A percentile compares a stretch with the other conserved stretches of the same genome.
phyloP scores from a whole-genome alignment of 2,329 filamentous ascomycete genomes.

The Fusarium pininemorale region DNA sequence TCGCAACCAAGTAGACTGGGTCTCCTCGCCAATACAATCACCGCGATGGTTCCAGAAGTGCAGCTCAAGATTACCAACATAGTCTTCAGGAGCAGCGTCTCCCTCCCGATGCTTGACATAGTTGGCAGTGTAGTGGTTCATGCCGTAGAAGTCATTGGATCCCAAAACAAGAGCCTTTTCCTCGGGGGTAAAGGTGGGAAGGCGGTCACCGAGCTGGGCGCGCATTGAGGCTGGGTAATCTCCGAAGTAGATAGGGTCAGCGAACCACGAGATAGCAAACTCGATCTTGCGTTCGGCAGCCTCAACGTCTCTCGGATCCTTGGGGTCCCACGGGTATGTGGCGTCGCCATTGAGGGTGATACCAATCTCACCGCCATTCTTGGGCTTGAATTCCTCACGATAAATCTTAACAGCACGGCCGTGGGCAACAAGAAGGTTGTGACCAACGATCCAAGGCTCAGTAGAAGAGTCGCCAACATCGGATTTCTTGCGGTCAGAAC shows the following conservation, averaged over 20 bases:
- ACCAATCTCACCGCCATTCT: conserved; percentile 79
- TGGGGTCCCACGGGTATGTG: conserved; percentile 82
- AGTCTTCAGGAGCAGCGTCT: conserved; percentile 70
- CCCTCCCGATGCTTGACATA: conserved; percentile 79
- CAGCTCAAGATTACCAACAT: conserved; percentile 78
- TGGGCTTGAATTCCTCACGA: conserved; percentile 81
- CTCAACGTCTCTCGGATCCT: conserved; percentile 77
- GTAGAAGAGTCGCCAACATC: conserved; percentile 75
- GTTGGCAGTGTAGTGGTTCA: conserved; percentile 94
- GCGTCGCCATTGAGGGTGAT: conserved; percentile 90
- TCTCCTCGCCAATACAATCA: conserved; percentile 81
- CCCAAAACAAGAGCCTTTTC: conserved; percentile 79
- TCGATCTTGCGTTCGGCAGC: conserved; percentile 84
- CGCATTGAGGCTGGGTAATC: conserved; percentile 86
- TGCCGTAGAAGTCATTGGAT: conserved; percentile 94
- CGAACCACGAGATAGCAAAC: conserved; percentile 89
- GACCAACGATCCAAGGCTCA: conserved; percentile 85
- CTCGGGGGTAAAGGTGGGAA: conserved; percentile 78
- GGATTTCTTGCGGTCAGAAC: conserved; percentile 77
- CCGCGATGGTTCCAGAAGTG: conserved; percentile 76
- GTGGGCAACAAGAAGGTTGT: conserved; percentile 83
- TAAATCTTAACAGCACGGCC: conserved; percentile 83
- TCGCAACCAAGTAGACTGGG: conserved; percentile 82
- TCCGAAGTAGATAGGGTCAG: conserved; percentile 86
- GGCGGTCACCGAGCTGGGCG: conserved; percentile 79